These are phyloP conservation scores for Suaeda aralocaspica DNA, from an alignment of 148 eudicot species.

Conservation along the genomic window DNA sequence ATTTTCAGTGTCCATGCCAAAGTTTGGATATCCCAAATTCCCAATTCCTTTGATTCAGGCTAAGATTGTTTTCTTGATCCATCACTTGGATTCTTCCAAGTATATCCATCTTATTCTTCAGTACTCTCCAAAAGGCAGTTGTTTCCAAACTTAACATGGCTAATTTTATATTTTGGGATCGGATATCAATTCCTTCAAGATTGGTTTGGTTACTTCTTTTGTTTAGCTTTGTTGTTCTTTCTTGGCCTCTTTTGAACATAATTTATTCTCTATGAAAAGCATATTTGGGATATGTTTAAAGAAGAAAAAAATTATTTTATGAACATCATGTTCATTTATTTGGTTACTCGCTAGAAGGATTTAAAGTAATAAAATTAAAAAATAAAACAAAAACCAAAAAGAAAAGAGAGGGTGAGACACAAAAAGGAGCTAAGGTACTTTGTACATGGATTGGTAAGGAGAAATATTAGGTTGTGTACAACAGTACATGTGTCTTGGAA, in stretches of 20 bases:
- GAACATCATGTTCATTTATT: not conserved
- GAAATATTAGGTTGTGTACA: too few relatives aligned
- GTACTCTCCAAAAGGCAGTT: not conserved
- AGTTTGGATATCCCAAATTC: not conserved
- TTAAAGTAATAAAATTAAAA: not conserved
- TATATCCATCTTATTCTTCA: not conserved
- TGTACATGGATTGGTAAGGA: too few relatives aligned
- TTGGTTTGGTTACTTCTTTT: not conserved
- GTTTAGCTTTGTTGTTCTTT: not conserved
- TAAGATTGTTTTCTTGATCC: not conserved
- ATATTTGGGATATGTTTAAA: not conserved
- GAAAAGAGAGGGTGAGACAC: not conserved
- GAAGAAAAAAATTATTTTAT: not conserved
- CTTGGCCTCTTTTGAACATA: not conserved
- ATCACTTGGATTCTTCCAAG: not conserved
- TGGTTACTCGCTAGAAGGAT: not conserved
- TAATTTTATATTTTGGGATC: not conserved
- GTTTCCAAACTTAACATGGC: conserved; percentile 2
- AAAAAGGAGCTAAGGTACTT: too few relatives aligned
- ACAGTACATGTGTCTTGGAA: too few relatives aligned
- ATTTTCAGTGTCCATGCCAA: not conserved
- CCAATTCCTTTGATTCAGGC: not conserved
- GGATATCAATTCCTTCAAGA: not conserved
- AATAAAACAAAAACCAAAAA: not conserved
- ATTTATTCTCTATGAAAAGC: not conserved